These are phyloP conservation scores for Nakataea oryzae DNA, from an alignment of 2,329 filamentous ascomycete species.

Conservation along the genomic window DNA sequence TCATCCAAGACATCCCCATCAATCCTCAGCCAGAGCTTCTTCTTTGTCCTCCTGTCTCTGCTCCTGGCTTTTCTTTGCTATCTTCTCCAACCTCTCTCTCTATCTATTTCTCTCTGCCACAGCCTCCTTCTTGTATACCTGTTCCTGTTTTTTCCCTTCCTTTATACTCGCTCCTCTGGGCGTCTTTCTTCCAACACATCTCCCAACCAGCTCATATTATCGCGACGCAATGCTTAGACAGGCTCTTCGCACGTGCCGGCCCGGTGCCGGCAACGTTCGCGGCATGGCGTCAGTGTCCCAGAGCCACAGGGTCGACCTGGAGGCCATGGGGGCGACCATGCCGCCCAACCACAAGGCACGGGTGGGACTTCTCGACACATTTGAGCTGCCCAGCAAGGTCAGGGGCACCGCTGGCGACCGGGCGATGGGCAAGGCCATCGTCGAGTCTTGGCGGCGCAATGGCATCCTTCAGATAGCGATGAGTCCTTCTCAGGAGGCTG, in stretches of 20 bases:
- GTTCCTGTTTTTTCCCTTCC: no score
- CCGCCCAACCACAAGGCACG: conserved; percentile 18
- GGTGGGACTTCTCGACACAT: conserved; percentile 26
- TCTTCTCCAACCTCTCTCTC: no score
- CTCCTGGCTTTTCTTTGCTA: no score
- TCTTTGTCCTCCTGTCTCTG: no score
- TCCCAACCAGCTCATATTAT: no score
- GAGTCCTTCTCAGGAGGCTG: conserved; percentile 19
- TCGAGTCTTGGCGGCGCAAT: conserved; percentile 30
- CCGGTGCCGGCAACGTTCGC: no score
- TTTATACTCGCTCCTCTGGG: no score
- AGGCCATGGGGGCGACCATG: conserved; percentile 11
- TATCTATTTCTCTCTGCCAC: no score
- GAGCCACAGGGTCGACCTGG: background rate
- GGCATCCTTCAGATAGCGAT: conserved; percentile 36
- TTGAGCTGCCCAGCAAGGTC: conserved; percentile 26
- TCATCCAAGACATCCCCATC: no score
- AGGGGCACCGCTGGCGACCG: conserved; percentile 21
- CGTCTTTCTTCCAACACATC: no score
- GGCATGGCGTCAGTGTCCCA: background rate
- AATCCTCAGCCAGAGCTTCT: no score
- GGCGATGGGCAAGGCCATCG: conserved; percentile 26
- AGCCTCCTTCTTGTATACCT: no score
- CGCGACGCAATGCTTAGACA: background rate
- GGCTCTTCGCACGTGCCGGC: background rate